Evolutionary conservation across 176 grass and related monocot species (phyloP), one percentile per base, ranked within the genome.

Genomic region (Oryza officinalis): DNA sequence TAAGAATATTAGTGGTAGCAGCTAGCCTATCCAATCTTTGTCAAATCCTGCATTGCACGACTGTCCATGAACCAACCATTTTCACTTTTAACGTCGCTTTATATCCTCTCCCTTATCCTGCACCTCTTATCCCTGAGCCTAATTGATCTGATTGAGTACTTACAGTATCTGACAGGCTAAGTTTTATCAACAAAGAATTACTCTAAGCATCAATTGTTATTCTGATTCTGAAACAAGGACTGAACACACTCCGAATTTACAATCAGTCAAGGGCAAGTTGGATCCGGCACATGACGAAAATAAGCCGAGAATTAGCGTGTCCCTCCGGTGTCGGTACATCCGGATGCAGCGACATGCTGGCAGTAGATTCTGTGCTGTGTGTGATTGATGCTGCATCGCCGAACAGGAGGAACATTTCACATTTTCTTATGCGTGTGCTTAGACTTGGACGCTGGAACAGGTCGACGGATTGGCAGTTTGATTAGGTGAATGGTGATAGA

Each of bases 11-110:
- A 37, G 65, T 8, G 7, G 37, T 30, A 37, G 65, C 7, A 8
- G 37, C 37, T 59, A 75, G 10, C 73, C n/a, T 18, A 77, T 33
- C 73, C 79, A 10, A 90, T 86, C 78, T 89, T 28, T 78, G 78
- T 18, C 81, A 77, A 81, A 82, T 86, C 73, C 46, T 25, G 57
- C 57, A 61, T 61, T 43, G 46, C 76, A 40, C 37, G 47, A 37
- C 71, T 25, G 47, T 59, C 59, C 73, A 37, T 86, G 83, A 90
- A 31, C 68, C 88, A 77, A 66, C 72, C 83, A 72, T 44, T 85
- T 22, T 49, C 26, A 65, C 30, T 25, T 38, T 35, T 20, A 69
- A 69, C 71, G 15, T 2, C 57, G 0, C 5, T 26, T 54, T 20
- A 27, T 47, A 31, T 12, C 27, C 1, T 79, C 18, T n/a, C 2